Evolutionary conservation across 768 basidiomycete genomes (phyloP).

Genomic region (Lanmaoa pseudosensibilis): DNA sequence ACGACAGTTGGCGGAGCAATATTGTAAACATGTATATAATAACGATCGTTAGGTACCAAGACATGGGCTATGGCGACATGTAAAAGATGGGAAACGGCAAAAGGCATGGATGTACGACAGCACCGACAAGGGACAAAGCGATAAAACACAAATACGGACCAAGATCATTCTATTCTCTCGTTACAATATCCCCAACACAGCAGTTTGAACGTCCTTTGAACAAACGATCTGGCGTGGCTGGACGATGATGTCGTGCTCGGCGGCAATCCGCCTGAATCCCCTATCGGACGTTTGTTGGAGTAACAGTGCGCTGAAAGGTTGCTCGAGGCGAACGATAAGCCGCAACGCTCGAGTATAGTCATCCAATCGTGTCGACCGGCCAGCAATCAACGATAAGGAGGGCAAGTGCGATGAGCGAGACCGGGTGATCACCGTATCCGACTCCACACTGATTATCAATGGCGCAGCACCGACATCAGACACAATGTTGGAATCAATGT

Average conservation of each 20-base stretch:
- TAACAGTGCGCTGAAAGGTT: slow-evolving; percentile 12
- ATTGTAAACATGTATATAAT: too few species aligned
- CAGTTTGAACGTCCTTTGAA: slow-evolving; percentile 12
- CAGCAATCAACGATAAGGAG: too few species aligned
- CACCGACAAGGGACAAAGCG: neutral
- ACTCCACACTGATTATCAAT: slow-evolving; percentile 1
- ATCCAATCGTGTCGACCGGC: slow-evolving; percentile 1
- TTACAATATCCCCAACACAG: slow-evolving; percentile 7
- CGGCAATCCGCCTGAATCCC: slow-evolving; percentile 22
- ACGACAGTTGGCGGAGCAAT: too few species aligned
- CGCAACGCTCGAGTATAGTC: slow-evolving; percentile 10
- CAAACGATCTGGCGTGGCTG: slow-evolving; percentile 1
- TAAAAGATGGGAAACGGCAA: neutral
- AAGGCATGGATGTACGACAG: neutral
- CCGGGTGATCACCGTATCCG: neutral
- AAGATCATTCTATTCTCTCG: neutral
- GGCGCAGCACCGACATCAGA: neutral
- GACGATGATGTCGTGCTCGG: slow-evolving; percentile 12
- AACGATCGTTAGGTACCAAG: too few species aligned
- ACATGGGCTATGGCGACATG: too few species aligned
- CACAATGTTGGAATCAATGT: neutral
- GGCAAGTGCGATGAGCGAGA: neutral
- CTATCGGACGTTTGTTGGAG: slow-evolving; percentile 6
- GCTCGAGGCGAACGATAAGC: slow-evolving; percentile 13
- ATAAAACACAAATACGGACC: neutral